Conservation (phyloP, 2,329 filamentous ascomycete species). For the Escovopsis sp. region DNA sequence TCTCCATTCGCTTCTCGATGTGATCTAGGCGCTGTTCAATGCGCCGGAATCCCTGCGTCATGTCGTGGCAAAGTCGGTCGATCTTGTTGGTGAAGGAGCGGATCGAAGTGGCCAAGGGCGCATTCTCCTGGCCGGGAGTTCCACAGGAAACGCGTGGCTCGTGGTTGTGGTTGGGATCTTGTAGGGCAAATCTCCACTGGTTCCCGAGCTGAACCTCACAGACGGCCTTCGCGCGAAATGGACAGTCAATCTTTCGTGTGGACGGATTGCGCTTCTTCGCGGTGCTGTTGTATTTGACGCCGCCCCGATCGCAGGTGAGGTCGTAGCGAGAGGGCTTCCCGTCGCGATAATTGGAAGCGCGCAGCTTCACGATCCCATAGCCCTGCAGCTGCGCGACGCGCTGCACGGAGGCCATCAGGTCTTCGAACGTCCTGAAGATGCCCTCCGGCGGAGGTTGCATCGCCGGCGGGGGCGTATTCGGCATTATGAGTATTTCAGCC, state of each 20-base stretch:
- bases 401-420: conserved; percentile 41
- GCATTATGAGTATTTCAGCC: conserved; percentile 24
- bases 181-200: conserved; percentile 48
- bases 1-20: conserved; percentile 39
- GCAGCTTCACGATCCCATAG: conserved; percentile 46
- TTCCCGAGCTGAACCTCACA: conserved; percentile 47
- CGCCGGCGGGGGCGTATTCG: conserved; percentile 30
- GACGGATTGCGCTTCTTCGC: conserved; percentile 49
- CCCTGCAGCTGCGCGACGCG: conserved; percentile 46
- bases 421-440: conserved; percentile 44
- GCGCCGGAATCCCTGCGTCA: conserved; percentile 34
- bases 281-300: conserved; percentile 49
- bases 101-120: conserved; percentile 40
- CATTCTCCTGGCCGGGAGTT: conserved; percentile 39
- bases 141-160: conserved; percentile 40
- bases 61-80: conserved; percentile 41
- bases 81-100: conserved; percentile 44
- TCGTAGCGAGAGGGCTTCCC: conserved; percentile 48
- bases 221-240: conserved; percentile 47
- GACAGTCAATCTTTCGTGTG: conserved; percentile 48
- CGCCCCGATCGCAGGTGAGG: conserved; percentile 46
- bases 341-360: conserved; percentile 47
- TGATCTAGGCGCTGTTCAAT: conserved; percentile 34
- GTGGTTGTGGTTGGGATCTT: conserved; percentile 45
- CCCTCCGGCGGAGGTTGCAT: conserved; percentile 42